Base-by-base conservation (phyloP, 148 eudicot genomes). In the Vaccinium macrocarpon region DNA sequence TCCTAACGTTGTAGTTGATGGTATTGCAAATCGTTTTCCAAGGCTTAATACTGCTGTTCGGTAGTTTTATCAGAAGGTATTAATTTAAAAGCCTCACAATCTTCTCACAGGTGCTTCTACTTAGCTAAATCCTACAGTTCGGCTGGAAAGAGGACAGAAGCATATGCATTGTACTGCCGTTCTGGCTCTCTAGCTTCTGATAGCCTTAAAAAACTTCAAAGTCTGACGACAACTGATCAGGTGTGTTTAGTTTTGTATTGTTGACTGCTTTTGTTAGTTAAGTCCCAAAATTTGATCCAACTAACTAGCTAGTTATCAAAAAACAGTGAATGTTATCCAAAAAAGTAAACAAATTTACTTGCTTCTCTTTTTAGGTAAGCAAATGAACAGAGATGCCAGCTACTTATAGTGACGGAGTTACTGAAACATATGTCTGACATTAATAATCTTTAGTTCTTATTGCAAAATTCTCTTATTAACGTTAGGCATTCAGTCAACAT, bases 91-190 rank as follows among this genome's bases (percentile, higher is more conserved):
- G 61, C 53, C 5, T 83, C 80, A 19, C 61, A 59, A 82, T 82
- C n/a, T 75, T 35, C 62, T 89, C 84, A 59, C 91, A 97, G 99
- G 91, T 97, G 99, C 92, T 97, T 92, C 84, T 95, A 93, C 94
- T 85, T 93, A 82, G 99, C 99, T 15, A 95, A 92, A 85, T 97
- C 99, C 77, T 95, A 97, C 86, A 92, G 99, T 88, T 88, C 91
- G 53, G 97, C 97, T 78, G 97, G 95, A 85, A 93, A 93, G 91
- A 97, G 98, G 85, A 82, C 92, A 25, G 95, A 95, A 90, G 95
- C 99, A 85, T 97, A 93, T 90, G 91, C 89, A 73, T 92, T 97
- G 84, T 97, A 87, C 89, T 72, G 89, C 84, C 93, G 87, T 88
- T 95, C 97, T 84, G 89, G 91, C 70, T 93, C 98, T 88, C 83